Evolutionary conservation across 768 basidiomycete species (phyloP), one percentile per base, ranked within the genome.

Genomic region (Flagelloscypha sp.): DNA sequence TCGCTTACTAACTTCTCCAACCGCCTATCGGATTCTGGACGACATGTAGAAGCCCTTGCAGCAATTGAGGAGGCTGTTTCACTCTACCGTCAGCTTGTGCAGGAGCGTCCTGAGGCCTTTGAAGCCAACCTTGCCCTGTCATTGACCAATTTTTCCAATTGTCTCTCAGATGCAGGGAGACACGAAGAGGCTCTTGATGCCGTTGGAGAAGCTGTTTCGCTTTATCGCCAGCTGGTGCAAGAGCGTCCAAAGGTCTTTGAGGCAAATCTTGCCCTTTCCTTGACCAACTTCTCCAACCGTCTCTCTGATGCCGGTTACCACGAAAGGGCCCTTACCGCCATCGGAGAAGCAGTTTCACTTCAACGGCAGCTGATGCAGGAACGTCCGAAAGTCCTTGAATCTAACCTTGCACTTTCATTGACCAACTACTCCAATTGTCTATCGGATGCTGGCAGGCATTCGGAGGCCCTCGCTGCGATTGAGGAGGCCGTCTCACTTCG

Each of bases 151-250:
- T 15, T 45, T n/a, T 37, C 36, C 11, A 15, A 31, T 13, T 28
- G 16, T 20, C 32, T 43, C 5, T 42, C 28, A 11, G 36, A 41
- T 15, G 11, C 21, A 8, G 43, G 42, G 8, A 24, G 23, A 11
- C 27, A 22, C 6, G 42, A 33, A 17, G 36, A 43, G 3, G 43
- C 43, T 6, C 33, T 45, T 6, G 30, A 11, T 4, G 35, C 42
- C 6, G 25, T 41, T 27, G 6, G 6, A 4, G 22, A 41, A 22
- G 39, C 39, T 3, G 36, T 41, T 12, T 7, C 13, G 11, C 18
- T 41, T 12, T 35, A 17, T 23, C 3, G 31, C 15, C 13, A 19
- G 24, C 18, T 42, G 3, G 18, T 19, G 23, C 20, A 4, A 24
- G 36, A 33, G 2, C 18, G 22, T 19, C 30, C 44, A 3, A 28